These are phyloP conservation scores for Fusarium mundagurra DNA, from an alignment of 2,329 filamentous ascomycete species.

Conservation along the genomic window DNA sequence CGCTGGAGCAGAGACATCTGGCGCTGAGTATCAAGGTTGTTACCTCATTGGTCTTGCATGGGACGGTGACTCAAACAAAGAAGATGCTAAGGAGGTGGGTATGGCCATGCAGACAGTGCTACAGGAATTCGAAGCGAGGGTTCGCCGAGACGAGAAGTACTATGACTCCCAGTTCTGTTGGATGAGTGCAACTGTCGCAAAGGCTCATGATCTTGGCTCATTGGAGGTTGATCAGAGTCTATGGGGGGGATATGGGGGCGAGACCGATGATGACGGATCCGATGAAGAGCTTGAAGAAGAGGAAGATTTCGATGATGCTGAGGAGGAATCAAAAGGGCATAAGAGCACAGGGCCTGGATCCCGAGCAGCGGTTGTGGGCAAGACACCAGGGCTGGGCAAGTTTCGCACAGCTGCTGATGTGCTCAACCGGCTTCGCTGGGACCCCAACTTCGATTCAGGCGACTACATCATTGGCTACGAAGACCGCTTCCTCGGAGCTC, in stretches of 20 bases:
- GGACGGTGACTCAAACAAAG: conserved; percentile 46
- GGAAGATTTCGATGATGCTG: conserved; percentile 39
- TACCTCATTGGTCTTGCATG: conserved; percentile 69
- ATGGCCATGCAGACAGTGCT: conserved; percentile 56
- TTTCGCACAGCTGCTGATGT: conserved; percentile 68
- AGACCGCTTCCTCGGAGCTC: conserved; percentile 66
- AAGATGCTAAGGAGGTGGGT: conserved; percentile 55
- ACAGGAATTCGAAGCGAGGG: conserved; percentile 59
- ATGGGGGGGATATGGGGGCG: conserved; percentile 54
- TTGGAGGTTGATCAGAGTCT: conserved; percentile 58
- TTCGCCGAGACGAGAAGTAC: conserved; percentile 57
- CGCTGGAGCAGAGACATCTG: conserved; percentile 37
- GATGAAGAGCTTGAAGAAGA: conserved; percentile 55
- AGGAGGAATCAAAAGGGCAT: conserved; percentile 6
- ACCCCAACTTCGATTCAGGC: conserved; percentile 59
- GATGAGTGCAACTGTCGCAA: conserved; percentile 56
- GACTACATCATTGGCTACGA: conserved; percentile 70
- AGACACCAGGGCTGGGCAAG: conserved; percentile 53
- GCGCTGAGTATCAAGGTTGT: conserved; percentile 64
- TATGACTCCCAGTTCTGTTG: conserved; percentile 61
- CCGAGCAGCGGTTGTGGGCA: conserved; percentile 24
- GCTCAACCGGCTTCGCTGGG: conserved; percentile 69
- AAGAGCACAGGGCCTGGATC: conserved; percentile 15
- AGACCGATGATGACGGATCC: conserved; percentile 51
- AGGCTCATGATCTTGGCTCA: conserved; percentile 51